Percentiles rank a stretch among this genome's conserved stretches.
phyloP scores from a whole-genome alignment of 768 basidiomycete genomes.

The Mycena filopes region DNA sequence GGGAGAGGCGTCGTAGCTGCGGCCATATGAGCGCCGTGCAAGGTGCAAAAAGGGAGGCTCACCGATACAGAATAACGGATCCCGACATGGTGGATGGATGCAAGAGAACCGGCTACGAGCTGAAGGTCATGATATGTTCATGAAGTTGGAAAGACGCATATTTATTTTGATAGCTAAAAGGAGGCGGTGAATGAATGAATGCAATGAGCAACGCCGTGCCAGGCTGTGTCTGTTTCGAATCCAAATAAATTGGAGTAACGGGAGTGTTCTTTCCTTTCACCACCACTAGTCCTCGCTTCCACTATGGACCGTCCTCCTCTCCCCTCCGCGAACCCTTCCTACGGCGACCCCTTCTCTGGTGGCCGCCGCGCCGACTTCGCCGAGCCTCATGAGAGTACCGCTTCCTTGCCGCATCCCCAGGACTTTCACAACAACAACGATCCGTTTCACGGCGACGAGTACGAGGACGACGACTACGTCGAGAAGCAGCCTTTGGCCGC shows the following conservation, averaged over 20 bases:
- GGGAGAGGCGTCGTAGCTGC: conserved; percentile 64
- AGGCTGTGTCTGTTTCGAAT: no score
- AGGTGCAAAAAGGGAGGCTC: conserved; percentile 19
- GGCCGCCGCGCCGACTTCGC: conserved; percentile 70
- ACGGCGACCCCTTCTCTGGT: conserved; percentile 80
- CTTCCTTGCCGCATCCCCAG: conserved; percentile 61
- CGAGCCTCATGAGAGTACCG: conserved; percentile 71
- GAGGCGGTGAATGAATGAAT: no score
- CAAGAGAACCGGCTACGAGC: conserved; percentile 26
- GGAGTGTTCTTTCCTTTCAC: conserved; percentile 19
- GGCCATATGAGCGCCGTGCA: background rate
- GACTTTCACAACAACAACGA: conserved; percentile 56
- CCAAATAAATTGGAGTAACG: background rate
- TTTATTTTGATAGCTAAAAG: background rate
- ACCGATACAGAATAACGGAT: conserved; percentile 63
- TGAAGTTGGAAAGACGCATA: background rate
- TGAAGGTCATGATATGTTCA: conserved; percentile 10
- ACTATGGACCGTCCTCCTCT: conserved; percentile 52
- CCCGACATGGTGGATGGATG: conserved; percentile 20
- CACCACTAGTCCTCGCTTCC: conserved; percentile 36
- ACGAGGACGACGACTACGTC: conserved; percentile 74
- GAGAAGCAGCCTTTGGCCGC: conserved; percentile 83
- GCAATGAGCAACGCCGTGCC: no score
- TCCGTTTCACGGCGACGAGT: conserved; percentile 66
- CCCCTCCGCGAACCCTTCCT: conserved; percentile 48